Conservation (phyloP, 2,329 filamentous ascomycete species). For the Penicillium nordicum region DNA sequence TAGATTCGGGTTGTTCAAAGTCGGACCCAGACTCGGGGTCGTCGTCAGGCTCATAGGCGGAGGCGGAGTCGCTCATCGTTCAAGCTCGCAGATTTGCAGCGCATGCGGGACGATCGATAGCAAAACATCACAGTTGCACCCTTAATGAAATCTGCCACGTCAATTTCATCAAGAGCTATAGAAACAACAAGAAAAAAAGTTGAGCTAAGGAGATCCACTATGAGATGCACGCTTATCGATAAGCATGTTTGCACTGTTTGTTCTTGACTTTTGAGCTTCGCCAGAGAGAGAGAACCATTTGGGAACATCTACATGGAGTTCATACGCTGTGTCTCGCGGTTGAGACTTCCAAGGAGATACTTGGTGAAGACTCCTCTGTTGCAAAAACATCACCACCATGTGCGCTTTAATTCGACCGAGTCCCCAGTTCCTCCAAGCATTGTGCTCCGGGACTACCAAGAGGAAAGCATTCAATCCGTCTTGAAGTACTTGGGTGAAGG, state of each 20-base stretch:
- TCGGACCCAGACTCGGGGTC: constrained; percentile 24
- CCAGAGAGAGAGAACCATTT: background rate
- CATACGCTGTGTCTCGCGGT: constrained; percentile 26
- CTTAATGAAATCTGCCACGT: constrained; percentile 1
- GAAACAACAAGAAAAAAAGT: constrained; percentile 11
- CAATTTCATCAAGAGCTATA: constrained; percentile 2
- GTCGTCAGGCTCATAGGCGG: constrained; percentile 31
- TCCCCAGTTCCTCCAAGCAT: constrained; percentile 40
- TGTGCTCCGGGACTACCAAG: constrained; percentile 76
- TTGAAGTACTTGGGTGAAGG: constrained; percentile 65
- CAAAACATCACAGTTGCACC: constrained; percentile 28
- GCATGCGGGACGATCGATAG: constrained; percentile 17
- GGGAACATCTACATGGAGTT: constrained; percentile 27
- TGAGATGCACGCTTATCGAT: constrained; percentile 17
- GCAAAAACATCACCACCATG: constrained; percentile 25
- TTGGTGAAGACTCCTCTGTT: constrained; percentile 19
- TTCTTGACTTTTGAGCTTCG: background rate
- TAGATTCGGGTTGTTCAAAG: constrained; percentile 19
- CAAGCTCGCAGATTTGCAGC: constrained; percentile 35
- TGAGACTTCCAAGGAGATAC: constrained; percentile 12
- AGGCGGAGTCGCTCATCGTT: constrained; percentile 38
- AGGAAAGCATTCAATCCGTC: constrained; percentile 85
- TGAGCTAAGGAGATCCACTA: constrained; percentile 11
- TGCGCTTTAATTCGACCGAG: constrained; percentile 25
- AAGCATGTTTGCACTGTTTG: constrained; percentile 43